Conservation (phyloP, 73 alveolate species). For the Uronychia setigera region DNA sequence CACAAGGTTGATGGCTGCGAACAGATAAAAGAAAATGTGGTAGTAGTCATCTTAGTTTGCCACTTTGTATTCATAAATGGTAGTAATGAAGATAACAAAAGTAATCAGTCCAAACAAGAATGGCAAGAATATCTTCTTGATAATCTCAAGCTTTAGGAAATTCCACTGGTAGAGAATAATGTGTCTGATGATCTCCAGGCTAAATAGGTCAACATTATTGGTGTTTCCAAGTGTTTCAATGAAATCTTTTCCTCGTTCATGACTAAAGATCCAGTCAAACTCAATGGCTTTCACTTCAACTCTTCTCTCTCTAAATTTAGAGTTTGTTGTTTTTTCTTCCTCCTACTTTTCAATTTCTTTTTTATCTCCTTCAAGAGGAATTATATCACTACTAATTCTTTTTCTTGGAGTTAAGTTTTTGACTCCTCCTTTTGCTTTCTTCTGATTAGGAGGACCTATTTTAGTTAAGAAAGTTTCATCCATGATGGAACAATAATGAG, state of each 20-base stretch:
- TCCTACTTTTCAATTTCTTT: conserved; percentile 23
- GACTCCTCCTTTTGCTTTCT: no score
- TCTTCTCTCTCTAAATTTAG: conserved; percentile 5
- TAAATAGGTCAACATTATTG: conserved; percentile 4
- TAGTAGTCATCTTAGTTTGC: background rate
- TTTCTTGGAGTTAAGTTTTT: no score
- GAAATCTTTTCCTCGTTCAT: conserved; percentile 16
- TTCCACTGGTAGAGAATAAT: conserved; percentile 23
- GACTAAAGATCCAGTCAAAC: conserved; percentile 33
- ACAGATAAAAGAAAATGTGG: background rate
- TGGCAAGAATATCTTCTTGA: conserved; percentile 9
- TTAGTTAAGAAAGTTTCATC: conserved; percentile 24
- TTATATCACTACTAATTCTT: no score
- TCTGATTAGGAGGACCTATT: conserved; percentile 8
- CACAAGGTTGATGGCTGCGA: background rate
- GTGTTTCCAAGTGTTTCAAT: conserved; percentile 3
- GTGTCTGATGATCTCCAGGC: background rate
- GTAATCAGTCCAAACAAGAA: conserved; percentile 7
- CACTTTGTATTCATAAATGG: background rate
- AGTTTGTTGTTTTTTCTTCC: background rate
- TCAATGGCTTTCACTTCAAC: conserved; percentile 29
- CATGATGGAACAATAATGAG: conserved; percentile 15
- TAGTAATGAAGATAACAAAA: conserved; percentile 3
- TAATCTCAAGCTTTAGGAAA: conserved; percentile 6
- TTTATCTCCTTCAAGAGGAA: conserved; percentile 1